Evolutionary conservation across 164 flowering plant species (phyloP), one percentile per base, ranked within the genome.

Genomic region (Tinospora cordifolia): DNA sequence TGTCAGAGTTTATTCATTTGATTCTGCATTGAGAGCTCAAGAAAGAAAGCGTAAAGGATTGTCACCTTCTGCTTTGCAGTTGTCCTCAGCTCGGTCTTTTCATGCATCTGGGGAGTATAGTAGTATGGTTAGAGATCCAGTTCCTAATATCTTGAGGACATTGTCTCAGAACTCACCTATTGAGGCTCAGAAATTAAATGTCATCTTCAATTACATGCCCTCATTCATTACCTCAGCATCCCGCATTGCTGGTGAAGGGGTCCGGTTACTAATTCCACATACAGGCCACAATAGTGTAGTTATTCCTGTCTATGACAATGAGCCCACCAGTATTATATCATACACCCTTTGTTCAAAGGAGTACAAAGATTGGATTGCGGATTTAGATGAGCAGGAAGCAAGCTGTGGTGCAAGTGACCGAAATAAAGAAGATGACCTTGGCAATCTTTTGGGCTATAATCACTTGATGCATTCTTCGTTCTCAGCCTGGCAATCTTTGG

Each of bases 291-390:
- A 65, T 64, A 81, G 88, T 67, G 64, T 90, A 49, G 90, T 86
- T 68, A 78, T 93, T 78, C 91, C 95, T 75, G 97, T 95, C 63
- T 91, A 88, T 81, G 99, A 93, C 68, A 75, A 85, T 72, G 99
- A 95, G 71, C 98, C 94, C 41, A 82, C 95, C 41, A 91, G 99
- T 82, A 78, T 95, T 44, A 87, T 95, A 73, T 84, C 99, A 0
- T 91, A 90, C 82, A 96, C 97, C 38, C 92, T 95, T 41, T 83
- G 85, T 74, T 90, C 91, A 68, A 88, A 83, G 76, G 89, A 95
- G 38, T 82, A 91, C 69, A 81, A 87, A 51, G 85, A 86, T 58
- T 85, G 85, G 87, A 75, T 95, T 44, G 67, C 81, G n/a, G 80
- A 80, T 76, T 72, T 73, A 3, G 73, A 65, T 74, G 85, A 77